A percentile compares a stretch with the other conserved stretches of the same genome.
phyloP scores from a whole-genome alignment of 805 yeast genomes.

The Debaryomyces prosopidis region DNA sequence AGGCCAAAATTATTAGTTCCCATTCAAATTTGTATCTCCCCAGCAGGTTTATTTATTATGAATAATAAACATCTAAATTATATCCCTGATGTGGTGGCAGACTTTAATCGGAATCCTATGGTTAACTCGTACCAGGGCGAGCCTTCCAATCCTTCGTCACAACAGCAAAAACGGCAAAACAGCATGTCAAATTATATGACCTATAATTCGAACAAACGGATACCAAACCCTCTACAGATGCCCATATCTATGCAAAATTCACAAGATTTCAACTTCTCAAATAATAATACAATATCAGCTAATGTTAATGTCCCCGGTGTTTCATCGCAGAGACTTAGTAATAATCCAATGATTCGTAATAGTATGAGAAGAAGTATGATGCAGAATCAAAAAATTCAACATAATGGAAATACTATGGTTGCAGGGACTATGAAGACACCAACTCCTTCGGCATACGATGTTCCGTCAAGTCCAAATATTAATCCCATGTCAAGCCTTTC shows the following conservation, averaged over 20 bases:
- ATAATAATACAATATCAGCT: background rate
- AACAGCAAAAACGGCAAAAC: slow-evolving; percentile 41
- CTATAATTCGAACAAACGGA: slow-evolving; percentile 35
- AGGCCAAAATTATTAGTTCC: background rate
- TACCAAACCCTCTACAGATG: slow-evolving; percentile 24
- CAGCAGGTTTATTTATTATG: slow-evolving; percentile 7
- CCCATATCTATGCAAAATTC: slow-evolving; percentile 10
- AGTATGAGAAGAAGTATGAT: slow-evolving; percentile 16
- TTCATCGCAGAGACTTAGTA: slow-evolving; percentile 9
- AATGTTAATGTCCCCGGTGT: slow-evolving; percentile 2
- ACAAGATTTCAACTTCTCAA: background rate
- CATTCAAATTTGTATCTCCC: background rate
- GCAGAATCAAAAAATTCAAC: slow-evolving; percentile 12
- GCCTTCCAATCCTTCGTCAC: slow-evolving; percentile 9
- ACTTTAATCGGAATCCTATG: slow-evolving; percentile 1
- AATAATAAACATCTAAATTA: slow-evolving; percentile 4
- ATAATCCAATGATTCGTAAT: slow-evolving; percentile 6
- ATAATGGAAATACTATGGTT: slow-evolving; percentile 2
- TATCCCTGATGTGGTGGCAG: slow-evolving; percentile 8
- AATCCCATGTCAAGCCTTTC: slow-evolving; percentile 24
- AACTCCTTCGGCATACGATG: slow-evolving; percentile 41
- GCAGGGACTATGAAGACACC: slow-evolving; percentile 30
- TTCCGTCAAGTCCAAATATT: slow-evolving; percentile 40
- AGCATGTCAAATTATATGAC: slow-evolving; percentile 35
- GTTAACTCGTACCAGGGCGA: slow-evolving; percentile 6